Percentiles rank a stretch among this genome's conserved stretches.
These are phyloP conservation scores for Fragilaria radians DNA, from an alignment of 108 stramenopile species.

Conservation along the genomic window DNA sequence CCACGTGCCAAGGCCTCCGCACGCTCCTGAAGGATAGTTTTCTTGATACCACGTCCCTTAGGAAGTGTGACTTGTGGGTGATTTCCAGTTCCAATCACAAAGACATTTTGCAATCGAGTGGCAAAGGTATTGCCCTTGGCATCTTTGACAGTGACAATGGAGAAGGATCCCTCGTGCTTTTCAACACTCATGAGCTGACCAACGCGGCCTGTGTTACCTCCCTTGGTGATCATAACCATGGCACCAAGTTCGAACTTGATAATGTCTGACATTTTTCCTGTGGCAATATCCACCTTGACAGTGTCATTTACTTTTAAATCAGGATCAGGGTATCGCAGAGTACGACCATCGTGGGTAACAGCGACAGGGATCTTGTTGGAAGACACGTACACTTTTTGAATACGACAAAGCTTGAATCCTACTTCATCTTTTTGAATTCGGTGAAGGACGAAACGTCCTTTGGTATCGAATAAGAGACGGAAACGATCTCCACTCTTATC, in stretches of 20 bases:
- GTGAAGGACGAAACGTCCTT: constrained; percentile 98
- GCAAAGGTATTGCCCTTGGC: constrained; percentile 94
- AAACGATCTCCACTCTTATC: constrained; percentile 95
- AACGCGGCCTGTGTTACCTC: constrained; percentile 96
- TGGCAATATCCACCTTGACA: constrained; percentile 94
- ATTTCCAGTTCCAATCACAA: constrained; percentile 91
- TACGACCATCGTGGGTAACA: constrained; percentile 99
- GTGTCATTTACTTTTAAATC: constrained; percentile 97
- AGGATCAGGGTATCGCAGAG: constrained; percentile 98
- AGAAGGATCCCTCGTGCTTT: constrained; percentile 97
- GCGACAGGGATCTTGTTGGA: constrained; percentile 95
- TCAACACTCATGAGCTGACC: constrained; percentile 95
- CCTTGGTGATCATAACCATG: constrained; percentile 93
- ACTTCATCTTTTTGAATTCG: constrained; percentile 89
- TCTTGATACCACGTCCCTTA: constrained; percentile 99
- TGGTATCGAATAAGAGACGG: constrained; percentile 97
- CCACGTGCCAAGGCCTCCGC: constrained; percentile 83
- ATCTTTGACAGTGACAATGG: constrained; percentile 97
- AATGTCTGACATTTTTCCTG: constrained; percentile 92
- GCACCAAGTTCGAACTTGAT: constrained; percentile 97
- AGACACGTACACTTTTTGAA: constrained; percentile 86
- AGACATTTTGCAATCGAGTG: constrained; percentile 93
- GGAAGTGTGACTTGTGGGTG: constrained; percentile 91
- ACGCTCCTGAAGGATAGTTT: constrained; percentile 96
- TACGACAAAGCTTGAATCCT: constrained; percentile 97